Evolutionary conservation across 495 filamentous ascomycete species (phyloP).

Genomic region (Penicillium cinerascens): DNA sequence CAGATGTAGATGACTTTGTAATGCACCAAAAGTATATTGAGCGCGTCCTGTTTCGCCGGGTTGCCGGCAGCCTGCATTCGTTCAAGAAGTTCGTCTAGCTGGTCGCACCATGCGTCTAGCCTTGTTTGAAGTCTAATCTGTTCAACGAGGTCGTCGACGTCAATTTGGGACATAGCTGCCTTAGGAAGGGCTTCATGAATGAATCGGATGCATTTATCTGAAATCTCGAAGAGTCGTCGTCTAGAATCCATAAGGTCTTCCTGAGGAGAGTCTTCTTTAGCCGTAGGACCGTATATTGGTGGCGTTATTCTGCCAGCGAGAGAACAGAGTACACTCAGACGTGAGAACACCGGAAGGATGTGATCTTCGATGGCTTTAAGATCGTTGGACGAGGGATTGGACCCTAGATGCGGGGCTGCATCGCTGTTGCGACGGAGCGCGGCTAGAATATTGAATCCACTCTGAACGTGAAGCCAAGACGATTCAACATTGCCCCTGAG

Average conservation of each 20-base stretch:
- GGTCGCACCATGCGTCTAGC: conserved; percentile 1
- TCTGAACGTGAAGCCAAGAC: not conserved
- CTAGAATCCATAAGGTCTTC: not conserved
- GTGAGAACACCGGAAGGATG: conserved; percentile 1
- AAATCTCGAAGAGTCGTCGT: not conserved
- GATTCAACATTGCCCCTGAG: not conserved
- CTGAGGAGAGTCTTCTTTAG: conserved; percentile 2
- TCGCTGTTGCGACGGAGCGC: not conserved
- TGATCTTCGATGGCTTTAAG: conserved; percentile 2
- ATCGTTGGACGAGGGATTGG: not conserved
- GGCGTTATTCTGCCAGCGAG: conserved; percentile 1
- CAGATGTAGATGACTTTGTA: conserved; percentile 4
- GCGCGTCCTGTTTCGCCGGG: not conserved
- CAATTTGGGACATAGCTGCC: not conserved
- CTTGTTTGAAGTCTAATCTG: conserved; percentile 1
- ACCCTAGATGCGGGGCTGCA: not conserved
- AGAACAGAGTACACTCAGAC: conserved; percentile 3
- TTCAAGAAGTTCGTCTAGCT: not conserved
- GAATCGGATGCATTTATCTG: conserved; percentile 1
- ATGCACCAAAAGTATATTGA: conserved; percentile 1
- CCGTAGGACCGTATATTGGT: not conserved
- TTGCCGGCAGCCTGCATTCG: conserved; percentile 2
- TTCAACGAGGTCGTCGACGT: not conserved
- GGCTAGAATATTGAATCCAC: conserved; percentile 2
- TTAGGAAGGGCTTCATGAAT: not conserved